phyloP scores from a whole-genome alignment of 164 flowering plant genomes.

The Chimonanthus salicifolius region DNA sequence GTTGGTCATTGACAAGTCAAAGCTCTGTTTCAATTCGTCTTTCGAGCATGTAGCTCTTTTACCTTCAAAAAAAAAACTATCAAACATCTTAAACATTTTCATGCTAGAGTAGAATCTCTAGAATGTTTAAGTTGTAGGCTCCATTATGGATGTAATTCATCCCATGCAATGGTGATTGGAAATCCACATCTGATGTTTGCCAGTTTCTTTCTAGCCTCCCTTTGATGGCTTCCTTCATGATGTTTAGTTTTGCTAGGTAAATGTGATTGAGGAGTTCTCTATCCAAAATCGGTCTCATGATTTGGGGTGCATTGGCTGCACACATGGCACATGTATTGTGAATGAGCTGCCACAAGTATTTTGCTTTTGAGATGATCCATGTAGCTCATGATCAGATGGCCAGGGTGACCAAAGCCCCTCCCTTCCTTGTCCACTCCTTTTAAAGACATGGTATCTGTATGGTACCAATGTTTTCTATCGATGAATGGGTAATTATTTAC shows the following conservation, averaged over 20 bases:
- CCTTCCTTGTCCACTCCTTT: too few relatives aligned
- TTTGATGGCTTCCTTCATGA: too few relatives aligned
- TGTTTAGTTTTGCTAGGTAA: too few relatives aligned
- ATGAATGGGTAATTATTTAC: background rate
- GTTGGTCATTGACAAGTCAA: too few relatives aligned
- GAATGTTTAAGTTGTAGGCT: background rate
- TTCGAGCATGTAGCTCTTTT: too few relatives aligned
- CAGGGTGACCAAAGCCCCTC: too few relatives aligned
- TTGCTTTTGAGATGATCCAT: background rate
- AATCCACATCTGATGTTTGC: background rate
- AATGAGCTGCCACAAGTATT: background rate
- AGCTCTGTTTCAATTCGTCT: too few relatives aligned
- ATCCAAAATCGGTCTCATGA: background rate
- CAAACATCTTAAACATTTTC: background rate
- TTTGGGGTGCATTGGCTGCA: background rate
- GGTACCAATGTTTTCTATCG: background rate
- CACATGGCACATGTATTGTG: background rate
- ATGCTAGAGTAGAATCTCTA: background rate
- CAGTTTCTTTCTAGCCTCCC: background rate
- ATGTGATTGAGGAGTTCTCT: background rate
- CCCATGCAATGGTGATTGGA: background rate
- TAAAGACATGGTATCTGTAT: background rate
- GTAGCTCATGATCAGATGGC: background rate
- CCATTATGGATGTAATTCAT: background rate
- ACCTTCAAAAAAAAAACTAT: too few relatives aligned